Evolutionary conservation across 2,329 filamentous ascomycete species (phyloP), one percentile per base, ranked within the genome.

Genomic region (Atkinsonella texensis): DNA sequence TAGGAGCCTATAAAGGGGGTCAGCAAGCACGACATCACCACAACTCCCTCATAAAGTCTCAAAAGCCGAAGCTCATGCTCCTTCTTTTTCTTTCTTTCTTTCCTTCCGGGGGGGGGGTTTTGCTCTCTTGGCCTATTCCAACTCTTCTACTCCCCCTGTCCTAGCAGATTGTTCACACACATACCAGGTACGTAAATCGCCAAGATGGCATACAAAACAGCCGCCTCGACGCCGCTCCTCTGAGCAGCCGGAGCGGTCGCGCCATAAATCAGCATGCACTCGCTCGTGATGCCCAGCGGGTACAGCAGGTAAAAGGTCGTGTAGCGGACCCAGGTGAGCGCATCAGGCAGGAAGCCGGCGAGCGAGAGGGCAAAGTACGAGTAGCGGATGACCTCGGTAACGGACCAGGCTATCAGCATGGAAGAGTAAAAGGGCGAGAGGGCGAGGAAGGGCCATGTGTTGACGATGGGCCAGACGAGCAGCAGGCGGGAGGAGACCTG

Each of bases 231-330:
- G 69, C 72, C 57, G 67, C 72, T 56, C 60, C 70, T 47, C 7
- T 33, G 23, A 1, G 58, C 63, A 1, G 81, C 81, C 2, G 85
- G 83, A 12, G 69, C 74, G 47, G 85, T 77, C 1, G 87, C 83
- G 52, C 76, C 73, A 64, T 82, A 88, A 49, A 97, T 83, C 62
- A 96, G 76, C 68, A 78, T 81, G 62, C 85, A 87, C 76, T 98
- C 93, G 70, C 87, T 93, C 41, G 79, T 75, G 63, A 97, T 96
- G 42, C 93, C 93, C 54, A 97, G 66, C 1, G 93, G 93, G 70
- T 98, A 98, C 20, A 98, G 79, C 39, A 96, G 72, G 61, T 88
- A 89, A 70, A 98, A 98, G 8, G 87, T 89, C 68, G 94, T 95
- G 70, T 96, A 90, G 60, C 89, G 77, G 68, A 94, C 72, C 86